phyloP scores from a whole-genome alignment of 345 rosid species.

The Anacardium occidentale region DNA sequence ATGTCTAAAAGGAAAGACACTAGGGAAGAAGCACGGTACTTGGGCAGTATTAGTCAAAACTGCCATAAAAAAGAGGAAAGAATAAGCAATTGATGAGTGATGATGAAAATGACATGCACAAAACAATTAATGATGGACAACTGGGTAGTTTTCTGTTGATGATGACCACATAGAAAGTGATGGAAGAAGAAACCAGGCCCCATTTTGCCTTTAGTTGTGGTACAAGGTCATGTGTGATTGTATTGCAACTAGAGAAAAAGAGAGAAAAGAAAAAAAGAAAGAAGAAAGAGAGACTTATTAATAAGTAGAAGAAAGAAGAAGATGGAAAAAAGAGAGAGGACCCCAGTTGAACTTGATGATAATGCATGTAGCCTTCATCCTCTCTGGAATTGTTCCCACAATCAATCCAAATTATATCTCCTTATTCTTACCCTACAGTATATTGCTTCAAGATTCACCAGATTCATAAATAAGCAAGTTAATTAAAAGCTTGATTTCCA shows the following conservation, averaged over 20 bases:
- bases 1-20: neutral
- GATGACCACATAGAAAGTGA: slow-evolving; percentile 34
- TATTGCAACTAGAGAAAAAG: slow-evolving; percentile 18
- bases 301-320: neutral
- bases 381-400: slow-evolving; percentile 44
- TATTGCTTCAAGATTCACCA: slow-evolving; percentile 17
- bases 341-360: slow-evolving; percentile 29
- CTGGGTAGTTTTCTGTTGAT: slow-evolving; percentile 34
- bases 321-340: slow-evolving; percentile 22
- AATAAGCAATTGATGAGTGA: neutral
- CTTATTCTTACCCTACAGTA: slow-evolving; percentile 3
- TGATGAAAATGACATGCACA: slow-evolving; percentile 5
- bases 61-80: neutral
- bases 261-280: too few relatives aligned
- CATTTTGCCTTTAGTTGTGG: slow-evolving; percentile 40
- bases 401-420: slow-evolving; percentile 7
- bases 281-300: slow-evolving; percentile 3
- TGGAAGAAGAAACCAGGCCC: slow-evolving; percentile 29
- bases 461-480: slow-evolving; percentile 3
- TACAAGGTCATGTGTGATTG: slow-evolving; percentile 42
- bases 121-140: slow-evolving; percentile 15
- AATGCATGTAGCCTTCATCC: slow-evolving; percentile 54
- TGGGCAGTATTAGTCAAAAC: slow-evolving; percentile 1
- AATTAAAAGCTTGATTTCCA: slow-evolving; percentile 4
- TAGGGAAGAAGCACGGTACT: neutral